Percentiles rank a stretch among this genome's conserved stretches.
Evolutionary conservation across 495 filamentous ascomycete species (phyloP).

Genomic region (Aspergillus kassunensis): DNA sequence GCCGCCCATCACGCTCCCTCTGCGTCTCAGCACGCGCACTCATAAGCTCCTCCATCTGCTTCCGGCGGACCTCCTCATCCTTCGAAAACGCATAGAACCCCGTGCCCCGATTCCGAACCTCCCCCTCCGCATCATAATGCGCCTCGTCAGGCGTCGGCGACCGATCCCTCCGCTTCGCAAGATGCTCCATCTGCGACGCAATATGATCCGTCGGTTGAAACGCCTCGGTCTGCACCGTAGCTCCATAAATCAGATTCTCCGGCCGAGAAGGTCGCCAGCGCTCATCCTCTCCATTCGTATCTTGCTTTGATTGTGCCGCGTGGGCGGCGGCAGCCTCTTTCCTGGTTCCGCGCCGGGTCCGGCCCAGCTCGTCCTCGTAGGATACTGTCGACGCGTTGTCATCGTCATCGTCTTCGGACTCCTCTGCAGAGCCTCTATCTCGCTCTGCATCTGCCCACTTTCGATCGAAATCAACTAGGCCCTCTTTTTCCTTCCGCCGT

Average conservation of each 20-base stretch:
- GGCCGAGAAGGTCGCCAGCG: constrained; percentile 61
- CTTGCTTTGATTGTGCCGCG: constrained; percentile 41
- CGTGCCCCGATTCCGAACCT: constrained; percentile 81
- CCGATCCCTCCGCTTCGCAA: constrained; percentile 71
- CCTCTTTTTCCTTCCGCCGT: constrained; percentile 44
- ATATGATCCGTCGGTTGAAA: constrained; percentile 66
- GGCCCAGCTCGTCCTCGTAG: constrained; percentile 87
- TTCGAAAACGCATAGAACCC: constrained; percentile 85
- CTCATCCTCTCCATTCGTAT: constrained; percentile 35
- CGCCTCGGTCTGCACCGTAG: constrained; percentile 72
- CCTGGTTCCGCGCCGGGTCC: constrained; percentile 62
- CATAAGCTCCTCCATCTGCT: constrained; percentile 74
- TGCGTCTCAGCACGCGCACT: constrained; percentile 66
- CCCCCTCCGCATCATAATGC: constrained; percentile 81
- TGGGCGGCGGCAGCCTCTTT: constrained; percentile 58
- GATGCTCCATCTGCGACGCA: constrained; percentile 60
- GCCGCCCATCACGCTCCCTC: constrained; percentile 51
- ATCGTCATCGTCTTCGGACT: constrained; percentile 30
- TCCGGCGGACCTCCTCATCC: constrained; percentile 58
- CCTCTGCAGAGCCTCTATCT: constrained; percentile 23
- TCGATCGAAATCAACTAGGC: constrained; percentile 83
- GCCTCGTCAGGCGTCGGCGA: constrained; percentile 65
- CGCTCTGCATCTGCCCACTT: constrained; percentile 77
- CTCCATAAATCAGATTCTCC: constrained; percentile 72
- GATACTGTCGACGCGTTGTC: constrained; percentile 64